Evolutionary conservation across 495 filamentous ascomycete genomes (phyloP).

Genomic region (Pseudoneurospora amorphoporcata): DNA sequence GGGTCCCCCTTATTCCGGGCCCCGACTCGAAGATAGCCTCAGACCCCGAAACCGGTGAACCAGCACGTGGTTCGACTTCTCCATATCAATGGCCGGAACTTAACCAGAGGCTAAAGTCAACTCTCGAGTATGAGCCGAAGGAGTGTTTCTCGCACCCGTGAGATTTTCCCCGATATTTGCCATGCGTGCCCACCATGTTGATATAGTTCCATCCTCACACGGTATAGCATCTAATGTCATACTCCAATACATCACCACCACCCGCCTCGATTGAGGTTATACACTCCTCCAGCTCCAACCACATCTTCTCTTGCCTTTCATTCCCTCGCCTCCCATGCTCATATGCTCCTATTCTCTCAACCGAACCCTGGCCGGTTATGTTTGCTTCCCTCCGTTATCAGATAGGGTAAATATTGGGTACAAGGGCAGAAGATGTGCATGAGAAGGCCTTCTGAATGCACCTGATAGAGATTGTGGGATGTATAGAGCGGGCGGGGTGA

Average conservation of each 20-base stretch:
- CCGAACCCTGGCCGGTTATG: too few species aligned
- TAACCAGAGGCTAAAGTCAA: neutral
- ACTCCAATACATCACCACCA: neutral
- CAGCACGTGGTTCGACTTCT: neutral
- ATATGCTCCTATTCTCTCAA: neutral
- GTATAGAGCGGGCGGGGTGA: too few species aligned
- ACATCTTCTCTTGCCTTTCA: neutral
- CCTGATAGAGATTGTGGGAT: too few species aligned
- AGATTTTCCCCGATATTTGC: neutral
- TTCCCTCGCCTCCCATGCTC: neutral
- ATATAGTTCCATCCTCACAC: neutral
- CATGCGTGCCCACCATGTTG: neutral
- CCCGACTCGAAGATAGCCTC: neutral
- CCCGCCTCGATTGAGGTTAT: neutral
- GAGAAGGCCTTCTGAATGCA: too few species aligned
- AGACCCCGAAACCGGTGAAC: neutral
- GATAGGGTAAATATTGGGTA: too few species aligned
- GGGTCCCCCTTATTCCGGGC: too few species aligned
- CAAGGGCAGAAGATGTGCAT: too few species aligned
- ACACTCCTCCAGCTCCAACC: neutral
- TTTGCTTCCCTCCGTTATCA: too few species aligned
- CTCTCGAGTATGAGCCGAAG: neutral
- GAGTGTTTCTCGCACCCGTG: neutral
- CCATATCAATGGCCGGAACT: neutral
- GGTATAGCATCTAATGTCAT: neutral